Evolutionary conservation across 2,329 filamentous ascomycete genomes (phyloP).

Genomic region (Colletotrichum spaethianum): DNA sequence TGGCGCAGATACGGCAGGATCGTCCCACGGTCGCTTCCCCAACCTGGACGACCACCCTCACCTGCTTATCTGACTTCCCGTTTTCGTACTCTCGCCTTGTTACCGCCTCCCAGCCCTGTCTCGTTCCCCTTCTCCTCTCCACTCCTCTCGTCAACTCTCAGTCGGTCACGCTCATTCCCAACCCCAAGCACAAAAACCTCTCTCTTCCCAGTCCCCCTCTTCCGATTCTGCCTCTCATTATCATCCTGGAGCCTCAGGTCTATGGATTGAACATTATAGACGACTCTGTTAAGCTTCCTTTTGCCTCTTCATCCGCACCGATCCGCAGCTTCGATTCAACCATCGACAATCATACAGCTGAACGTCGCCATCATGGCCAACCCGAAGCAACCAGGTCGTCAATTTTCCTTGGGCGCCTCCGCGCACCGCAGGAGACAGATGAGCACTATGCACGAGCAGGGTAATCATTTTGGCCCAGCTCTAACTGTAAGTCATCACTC

Average conservation of each 20-base stretch:
- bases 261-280: background rate
- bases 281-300: background rate
- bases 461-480: constrained; percentile 60
- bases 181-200: constrained; percentile 19
- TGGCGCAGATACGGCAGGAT: constrained; percentile 30
- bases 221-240: background rate
- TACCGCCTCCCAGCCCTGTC: background rate
- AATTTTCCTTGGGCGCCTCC: constrained; percentile 61
- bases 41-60: constrained; percentile 12
- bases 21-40: constrained; percentile 28
- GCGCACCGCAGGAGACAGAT: constrained; percentile 62
- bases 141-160: background rate
- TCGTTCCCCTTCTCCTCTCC: background rate
- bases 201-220: background rate
- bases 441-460: constrained; percentile 60
- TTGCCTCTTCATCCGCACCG: too few relatives aligned
- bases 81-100: background rate
- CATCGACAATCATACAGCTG: background rate
- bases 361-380: constrained; percentile 16
- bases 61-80: background rate
- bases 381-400: constrained; percentile 47
- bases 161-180: too few relatives aligned
- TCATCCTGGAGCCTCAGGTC: background rate
- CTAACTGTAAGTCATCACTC: constrained; percentile 57
- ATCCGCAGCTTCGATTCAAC: background rate